Base-by-base conservation (phyloP, 202 grass and related monocot species). In the Digitaria exilis region DNA sequence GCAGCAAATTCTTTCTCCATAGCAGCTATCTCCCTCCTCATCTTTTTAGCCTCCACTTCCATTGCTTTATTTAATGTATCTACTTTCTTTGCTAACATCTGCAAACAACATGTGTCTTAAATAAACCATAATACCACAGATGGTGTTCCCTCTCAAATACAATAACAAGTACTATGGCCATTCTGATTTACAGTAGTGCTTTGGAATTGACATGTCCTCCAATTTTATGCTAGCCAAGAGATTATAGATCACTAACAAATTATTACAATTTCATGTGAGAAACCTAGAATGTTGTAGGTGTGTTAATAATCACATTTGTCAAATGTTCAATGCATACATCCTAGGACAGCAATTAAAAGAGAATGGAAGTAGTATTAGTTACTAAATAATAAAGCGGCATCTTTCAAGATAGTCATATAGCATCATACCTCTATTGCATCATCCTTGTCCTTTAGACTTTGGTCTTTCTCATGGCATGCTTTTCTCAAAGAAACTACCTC, bases 31-130 rank as follows among this genome's bases (percentile, higher is more conserved):
- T 98, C 96, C 74, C 93, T 84, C 90, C 93, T 98, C 96, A 95
- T 98, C 76, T 92, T 93, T 85, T 98, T 98, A 65, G 91, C 93
- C 56, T 98, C 96, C 83, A 96, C 96, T 74, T 94, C 96, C 93
- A 95, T 98, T 69, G 96, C 91, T 92, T 98, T 98, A 59, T 91
- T 93, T 71, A 98, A 82, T 32, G 96, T 98, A 78, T 98, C 96
- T 75, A 95, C 96, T 88, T 98, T 98, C 87, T 98, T 98, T 65
- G 90, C 96, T 78, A 98, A 30, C 91, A 98, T 95, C 96, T 98
- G 84, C 69, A 84, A 22, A 41, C 48, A 55, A 75, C 54, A 77
- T n/a, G 68, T n/a, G 18, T 18, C 37, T 82, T 76, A 84, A 80
- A 46, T 77, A 69, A 84, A 28, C 43, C 11, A 59, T 65, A 60